phyloP scores from a whole-genome alignment of 2,329 filamentous ascomycete genomes.

The Talaromyces sp. region DNA sequence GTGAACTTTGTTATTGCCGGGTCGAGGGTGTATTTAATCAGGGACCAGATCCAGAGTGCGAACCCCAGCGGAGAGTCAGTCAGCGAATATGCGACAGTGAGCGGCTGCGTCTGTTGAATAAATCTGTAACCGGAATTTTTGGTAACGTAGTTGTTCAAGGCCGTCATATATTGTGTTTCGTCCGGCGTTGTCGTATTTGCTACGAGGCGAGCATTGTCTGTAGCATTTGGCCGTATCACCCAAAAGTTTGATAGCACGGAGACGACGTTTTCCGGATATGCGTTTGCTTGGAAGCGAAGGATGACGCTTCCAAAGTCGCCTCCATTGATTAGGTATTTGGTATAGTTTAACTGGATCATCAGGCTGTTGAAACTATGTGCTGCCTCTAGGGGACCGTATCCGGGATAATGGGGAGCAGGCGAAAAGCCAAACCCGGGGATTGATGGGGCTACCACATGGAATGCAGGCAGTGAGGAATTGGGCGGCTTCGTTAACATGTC shows the following conservation, averaged over 20 bases:
- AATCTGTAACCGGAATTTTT: neutral
- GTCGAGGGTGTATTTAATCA: neutral
- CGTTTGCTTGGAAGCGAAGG: neutral
- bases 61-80: neutral
- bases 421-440: conserved; percentile 21
- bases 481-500: conserved; percentile 19
- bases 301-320: neutral
- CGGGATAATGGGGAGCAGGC: neutral
- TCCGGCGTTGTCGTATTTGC: neutral
- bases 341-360: neutral
- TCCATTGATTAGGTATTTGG: neutral
- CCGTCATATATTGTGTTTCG: neutral
- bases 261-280: neutral
- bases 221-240: neutral
- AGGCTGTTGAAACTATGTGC: neutral
- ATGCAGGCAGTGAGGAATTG: conserved; percentile 15
- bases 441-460: conserved; percentile 25
- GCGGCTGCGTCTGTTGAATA: neutral
- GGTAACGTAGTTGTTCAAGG: too few species aligned
- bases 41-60: neutral
- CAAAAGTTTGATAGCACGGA: neutral
- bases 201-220: neutral
- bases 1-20: neutral
- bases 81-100: neutral
- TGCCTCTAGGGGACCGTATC: neutral